Evolutionary conservation across 2,329 filamentous ascomycete genomes (phyloP), one percentile per base, ranked within the genome.

Genomic region (Aspergillaceae sp.): DNA sequence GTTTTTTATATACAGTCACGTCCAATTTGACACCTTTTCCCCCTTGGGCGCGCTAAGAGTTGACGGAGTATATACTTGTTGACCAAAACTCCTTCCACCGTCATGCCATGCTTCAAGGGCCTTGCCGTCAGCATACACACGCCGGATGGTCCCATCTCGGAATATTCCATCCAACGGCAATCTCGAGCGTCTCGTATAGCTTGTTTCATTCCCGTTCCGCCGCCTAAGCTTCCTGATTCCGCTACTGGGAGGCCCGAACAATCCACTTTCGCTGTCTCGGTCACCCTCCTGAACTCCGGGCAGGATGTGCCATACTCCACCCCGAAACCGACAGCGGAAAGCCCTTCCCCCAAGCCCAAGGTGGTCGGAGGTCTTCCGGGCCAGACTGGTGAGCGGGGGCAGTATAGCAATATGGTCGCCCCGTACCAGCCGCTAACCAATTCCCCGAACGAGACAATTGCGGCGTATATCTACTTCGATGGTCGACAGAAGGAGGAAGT

Each of bases 401-500:
- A 74, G 54, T 75, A 74, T 56, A 64, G 65, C 45, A 67, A 79
- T 36, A 74, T 80, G 34, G 76, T 96, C 51, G 82, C 79, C 45
- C 88, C 91, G 1, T 98, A 98, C 69, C 85, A 91, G 52, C 87
- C 92, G 44, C 82, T 96, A 71, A 97, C 92, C 19, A 84, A 86
- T 50, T 94, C 87, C 30, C 84, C 88, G 47, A 95, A 96, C 67
- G 92, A 98, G 72, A 98, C 92, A 9, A 91, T 98, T 58, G 92
- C 92, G 30, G 92, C 91, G 34, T 98, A 98, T 67, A 97, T 98
- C 57, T 98, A 98, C 72, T 98, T 98, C 62, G 92, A 98, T 67
- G 92, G 92, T 11, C 78, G 92, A 51, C 79, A 80, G 50, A 98
- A 98, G 67, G 92, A 98, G 65, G 92, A 98, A 70, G 94, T 98